phyloP scores from a whole-genome alignment of 2,329 filamentous ascomycete genomes.

The Penicillium rolfsii region DNA sequence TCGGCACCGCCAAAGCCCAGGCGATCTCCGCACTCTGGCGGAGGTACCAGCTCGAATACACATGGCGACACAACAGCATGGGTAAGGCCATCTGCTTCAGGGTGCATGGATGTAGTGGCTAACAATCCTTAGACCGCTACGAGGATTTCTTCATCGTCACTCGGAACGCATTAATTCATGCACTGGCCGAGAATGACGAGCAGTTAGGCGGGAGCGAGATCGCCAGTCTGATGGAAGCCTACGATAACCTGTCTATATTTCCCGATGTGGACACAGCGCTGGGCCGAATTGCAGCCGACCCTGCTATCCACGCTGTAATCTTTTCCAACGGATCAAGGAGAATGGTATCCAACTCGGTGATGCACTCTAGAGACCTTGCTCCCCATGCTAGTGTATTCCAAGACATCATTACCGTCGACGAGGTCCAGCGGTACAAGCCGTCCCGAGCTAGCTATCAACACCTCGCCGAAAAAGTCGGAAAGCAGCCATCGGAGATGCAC shows the following conservation, averaged over 20 bases:
- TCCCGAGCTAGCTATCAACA: constrained; percentile 64
- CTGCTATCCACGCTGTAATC: constrained; percentile 58
- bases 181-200: constrained; percentile 61
- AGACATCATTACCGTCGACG: constrained; percentile 65
- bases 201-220: constrained; percentile 51
- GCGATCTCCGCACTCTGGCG: constrained; percentile 66
- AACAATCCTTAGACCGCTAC: constrained; percentile 56
- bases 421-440: constrained; percentile 66
- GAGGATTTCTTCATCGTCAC: constrained; percentile 67
- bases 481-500: constrained; percentile 46
- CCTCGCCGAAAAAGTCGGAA: constrained; percentile 57
- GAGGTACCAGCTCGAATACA: constrained; percentile 74
- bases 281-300: constrained; percentile 47
- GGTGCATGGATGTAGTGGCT: background rate
- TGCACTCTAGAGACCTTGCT: constrained; percentile 59
- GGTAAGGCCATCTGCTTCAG: constrained; percentile 50
- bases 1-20: constrained; percentile 61
- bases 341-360: constrained; percentile 66
- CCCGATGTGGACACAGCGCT: constrained; percentile 64
- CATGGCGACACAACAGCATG: constrained; percentile 77
- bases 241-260: constrained; percentile 67
- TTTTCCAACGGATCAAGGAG: constrained; percentile 71
- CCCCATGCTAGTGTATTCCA: constrained; percentile 55
- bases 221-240: constrained; percentile 62
- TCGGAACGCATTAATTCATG: constrained; percentile 63